Percentiles rank a stretch among this genome's conserved stretches.
These are phyloP conservation scores for Capsella bursapastoris DNA, from an alignment of 345 rosid genomes.

Conservation along the genomic window DNA sequence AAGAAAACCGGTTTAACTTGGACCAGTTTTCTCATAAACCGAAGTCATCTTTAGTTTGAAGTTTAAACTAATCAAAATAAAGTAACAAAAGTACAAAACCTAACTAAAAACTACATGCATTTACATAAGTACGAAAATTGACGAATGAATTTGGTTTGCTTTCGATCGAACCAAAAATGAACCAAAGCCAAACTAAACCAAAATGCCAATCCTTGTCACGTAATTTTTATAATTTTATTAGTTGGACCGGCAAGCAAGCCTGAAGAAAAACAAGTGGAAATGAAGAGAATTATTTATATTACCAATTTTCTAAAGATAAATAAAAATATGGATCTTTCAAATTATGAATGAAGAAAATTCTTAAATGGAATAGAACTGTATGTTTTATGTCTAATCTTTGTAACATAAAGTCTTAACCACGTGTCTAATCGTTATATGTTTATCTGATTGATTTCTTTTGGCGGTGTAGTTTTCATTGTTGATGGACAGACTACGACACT, in stretches of 20 bases:
- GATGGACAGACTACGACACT: slow-evolving; percentile 3
- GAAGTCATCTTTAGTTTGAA: background rate
- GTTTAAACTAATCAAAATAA: background rate
- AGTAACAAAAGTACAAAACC: background rate
- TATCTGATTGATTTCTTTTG: background rate
- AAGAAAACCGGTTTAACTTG: background rate
- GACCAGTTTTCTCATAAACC: background rate
- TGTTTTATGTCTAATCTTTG: slow-evolving; percentile 17
- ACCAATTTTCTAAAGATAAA: background rate
- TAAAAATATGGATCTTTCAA: background rate
- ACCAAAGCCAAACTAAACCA: background rate
- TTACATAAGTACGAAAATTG: no score
- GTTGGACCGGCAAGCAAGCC: background rate
- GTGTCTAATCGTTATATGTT: slow-evolving; percentile 1
- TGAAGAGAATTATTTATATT: background rate
- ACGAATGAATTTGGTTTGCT: background rate
- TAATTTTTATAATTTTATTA: background rate
- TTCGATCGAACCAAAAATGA: background rate
- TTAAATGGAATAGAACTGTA: slow-evolving; percentile 36
- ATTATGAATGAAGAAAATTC: slow-evolving; percentile 7
- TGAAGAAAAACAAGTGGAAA: background rate
- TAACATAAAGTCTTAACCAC: background rate
- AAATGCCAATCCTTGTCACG: slow-evolving; percentile 6
- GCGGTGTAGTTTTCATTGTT: background rate
- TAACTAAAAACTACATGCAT: no score